A percentile compares a stretch with the other conserved stretches of the same genome.
These are phyloP conservation scores for Graphiopsis chlorocephala DNA, from an alignment of 2,329 filamentous ascomycete genomes.

Conservation along the genomic window DNA sequence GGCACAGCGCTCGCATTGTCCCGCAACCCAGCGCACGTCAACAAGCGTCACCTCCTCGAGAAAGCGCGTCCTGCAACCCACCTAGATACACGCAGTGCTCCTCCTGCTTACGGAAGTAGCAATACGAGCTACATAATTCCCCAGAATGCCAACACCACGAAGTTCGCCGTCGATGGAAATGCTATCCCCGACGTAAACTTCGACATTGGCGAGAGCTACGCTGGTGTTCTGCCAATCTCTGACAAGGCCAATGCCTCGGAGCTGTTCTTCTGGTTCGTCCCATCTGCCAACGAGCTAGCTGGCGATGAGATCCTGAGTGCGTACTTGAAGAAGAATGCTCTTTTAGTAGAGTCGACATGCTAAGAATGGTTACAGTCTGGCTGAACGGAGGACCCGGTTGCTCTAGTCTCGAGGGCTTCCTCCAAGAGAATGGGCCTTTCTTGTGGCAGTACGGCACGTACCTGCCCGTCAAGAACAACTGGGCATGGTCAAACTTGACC, in stretches of 20 bases:
- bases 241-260: conserved; percentile 29
- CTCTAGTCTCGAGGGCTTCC: conserved; percentile 44
- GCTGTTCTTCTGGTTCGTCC: conserved; percentile 53
- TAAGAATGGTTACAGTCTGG: conserved; percentile 29
- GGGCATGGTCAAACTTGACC: conserved; percentile 52
- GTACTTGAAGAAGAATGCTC: background rate
- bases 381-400: conserved; percentile 47
- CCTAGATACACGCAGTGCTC: conserved; percentile 8
- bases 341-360: background rate
- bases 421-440: conserved; percentile 48
- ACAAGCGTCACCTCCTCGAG: conserved; percentile 22
- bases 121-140: conserved; percentile 35
- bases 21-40: conserved; percentile 26
- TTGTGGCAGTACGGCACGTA: conserved; percentile 48
- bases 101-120: conserved; percentile 20
- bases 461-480: conserved; percentile 46
- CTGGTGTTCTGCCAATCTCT: conserved; percentile 34
- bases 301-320: conserved; percentile 40
- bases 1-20: conserved; percentile 17
- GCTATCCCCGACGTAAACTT: conserved; percentile 35
- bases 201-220: conserved; percentile 36
- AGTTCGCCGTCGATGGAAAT: conserved; percentile 39
- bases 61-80: conserved; percentile 2
- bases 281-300: conserved; percentile 39
- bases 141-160: conserved; percentile 42